phyloP scores from a whole-genome alignment of 2,329 filamentous ascomycete genomes.

The Sarocladiaceae sp. region DNA sequence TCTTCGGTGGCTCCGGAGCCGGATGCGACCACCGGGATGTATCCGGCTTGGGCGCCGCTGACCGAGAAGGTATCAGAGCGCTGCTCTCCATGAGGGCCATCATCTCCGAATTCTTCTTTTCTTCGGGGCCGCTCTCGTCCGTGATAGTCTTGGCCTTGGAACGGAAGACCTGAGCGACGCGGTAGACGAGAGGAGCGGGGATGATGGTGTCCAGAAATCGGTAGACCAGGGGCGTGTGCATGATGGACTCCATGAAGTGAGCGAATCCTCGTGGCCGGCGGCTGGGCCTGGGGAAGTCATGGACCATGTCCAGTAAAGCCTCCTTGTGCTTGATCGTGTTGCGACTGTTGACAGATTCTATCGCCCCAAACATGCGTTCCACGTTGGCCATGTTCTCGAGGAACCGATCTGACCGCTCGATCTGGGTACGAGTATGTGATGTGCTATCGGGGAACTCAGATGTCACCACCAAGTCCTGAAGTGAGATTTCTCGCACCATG shows the following conservation, averaged over 20 bases:
- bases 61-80: neutral
- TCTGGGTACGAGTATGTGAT: neutral
- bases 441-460: neutral
- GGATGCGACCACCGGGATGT: neutral
- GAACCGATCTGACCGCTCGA: constrained; percentile 33
- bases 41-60: neutral
- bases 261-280: too few species aligned
- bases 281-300: neutral
- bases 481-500: constrained; percentile 32
- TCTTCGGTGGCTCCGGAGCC: too few species aligned
- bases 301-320: neutral
- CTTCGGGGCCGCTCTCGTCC: neutral
- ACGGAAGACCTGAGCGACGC: constrained; percentile 7
- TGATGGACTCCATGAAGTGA: too few species aligned
- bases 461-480: constrained; percentile 30
- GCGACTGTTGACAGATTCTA: constrained; percentile 18
- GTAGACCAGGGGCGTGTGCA: too few species aligned
- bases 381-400: constrained; percentile 41
- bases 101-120: neutral
- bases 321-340: neutral
- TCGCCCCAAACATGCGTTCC: constrained; percentile 36
- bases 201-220: neutral
- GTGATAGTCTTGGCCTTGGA: neutral
- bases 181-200: constrained; percentile 3
- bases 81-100: constrained; percentile 1